Base-by-base conservation (phyloP, 352 stramenopile genomes). In the Plasmopara halstedii region DNA sequence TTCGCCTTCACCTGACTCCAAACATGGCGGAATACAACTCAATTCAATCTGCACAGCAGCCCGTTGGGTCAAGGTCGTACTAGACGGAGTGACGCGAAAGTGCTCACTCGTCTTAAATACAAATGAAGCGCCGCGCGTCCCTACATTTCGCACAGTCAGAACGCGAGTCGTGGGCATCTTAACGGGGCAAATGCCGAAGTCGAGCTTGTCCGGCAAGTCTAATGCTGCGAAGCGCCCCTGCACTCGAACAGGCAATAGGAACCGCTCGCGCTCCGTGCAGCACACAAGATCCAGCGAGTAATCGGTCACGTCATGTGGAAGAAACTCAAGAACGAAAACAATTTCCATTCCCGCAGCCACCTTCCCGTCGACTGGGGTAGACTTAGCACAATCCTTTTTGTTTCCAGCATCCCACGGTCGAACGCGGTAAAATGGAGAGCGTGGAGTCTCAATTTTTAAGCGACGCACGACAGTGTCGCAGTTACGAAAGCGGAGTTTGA, bases 301-400 rank as follows among this genome's bases (percentile, higher is more conserved):
- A 20, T 97, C 85, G 5, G 62, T 68, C 36, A 95, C 57, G 48
- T 97, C 88, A 42, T 97, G 85, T 2, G 90, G 88, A 10, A 66
- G 73, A 52, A 98, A 98, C 31, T 86, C 89, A 13, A 98, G 73
- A 26, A 73, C 48, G 58, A 96, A 98, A 46, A 53, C 69, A 15
- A 95, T 64, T 41, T 98, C 88, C 88, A 98, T 98, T n/a, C 94
- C 93, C 1, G 93, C 73, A 0, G 93, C 91, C 40, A 97, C 71
- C 53, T 93, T 93, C 18, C 79, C 73, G 29, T 88, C 73, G 19
- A 85, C 55, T 2, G 67, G 55, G 21, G 47, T 34, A n/a, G 33
- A 21, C 33, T 47, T 44, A 4, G n/a, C 2, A 15, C 1, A 21
- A 21, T 42, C 57, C 8, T 22, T 35, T 21, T 50, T 52, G 31